Conservation (phyloP, 257 asterid genomes). For the Fraxinus americana region DNA sequence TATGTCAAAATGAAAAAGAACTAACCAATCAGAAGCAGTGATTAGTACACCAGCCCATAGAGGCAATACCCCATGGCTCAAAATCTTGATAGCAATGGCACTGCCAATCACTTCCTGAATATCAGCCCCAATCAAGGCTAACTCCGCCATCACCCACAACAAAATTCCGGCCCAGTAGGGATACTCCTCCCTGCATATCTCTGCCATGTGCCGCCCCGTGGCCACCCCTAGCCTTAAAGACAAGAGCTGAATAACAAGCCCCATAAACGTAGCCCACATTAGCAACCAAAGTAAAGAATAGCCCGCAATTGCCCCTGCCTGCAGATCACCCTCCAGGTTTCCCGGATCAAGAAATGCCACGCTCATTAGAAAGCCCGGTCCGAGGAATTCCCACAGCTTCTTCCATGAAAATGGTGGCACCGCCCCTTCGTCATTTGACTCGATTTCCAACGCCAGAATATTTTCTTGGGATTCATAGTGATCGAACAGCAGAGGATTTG, state of each 20-base stretch:
- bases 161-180: constrained; percentile 61
- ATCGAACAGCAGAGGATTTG: constrained; percentile 32
- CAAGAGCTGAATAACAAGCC: constrained; percentile 61
- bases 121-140: constrained; percentile 70
- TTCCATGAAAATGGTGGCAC: constrained; percentile 71
- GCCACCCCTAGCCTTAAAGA: constrained; percentile 69
- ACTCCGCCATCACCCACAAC: constrained; percentile 79
- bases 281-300: constrained; percentile 65
- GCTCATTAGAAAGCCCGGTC: constrained; percentile 81
- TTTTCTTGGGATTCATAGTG: constrained; percentile 25
- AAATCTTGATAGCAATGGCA: constrained; percentile 68
- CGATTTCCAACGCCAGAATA: constrained; percentile 45
- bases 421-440: constrained; percentile 35
- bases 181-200: constrained; percentile 70
- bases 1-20: not conserved
- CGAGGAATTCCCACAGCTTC: constrained; percentile 74
- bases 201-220: constrained; percentile 74
- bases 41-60: constrained; percentile 82
- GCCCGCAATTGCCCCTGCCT: constrained; percentile 74
- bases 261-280: constrained; percentile 73
- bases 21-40: constrained; percentile 75
- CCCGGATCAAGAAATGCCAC: constrained; percentile 83
- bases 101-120: constrained; percentile 86
- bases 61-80: constrained; percentile 57
- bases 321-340: constrained; percentile 73